Base-by-base conservation (phyloP, 495 filamentous ascomycete species). In the Hypoxylon intermedium region DNA sequence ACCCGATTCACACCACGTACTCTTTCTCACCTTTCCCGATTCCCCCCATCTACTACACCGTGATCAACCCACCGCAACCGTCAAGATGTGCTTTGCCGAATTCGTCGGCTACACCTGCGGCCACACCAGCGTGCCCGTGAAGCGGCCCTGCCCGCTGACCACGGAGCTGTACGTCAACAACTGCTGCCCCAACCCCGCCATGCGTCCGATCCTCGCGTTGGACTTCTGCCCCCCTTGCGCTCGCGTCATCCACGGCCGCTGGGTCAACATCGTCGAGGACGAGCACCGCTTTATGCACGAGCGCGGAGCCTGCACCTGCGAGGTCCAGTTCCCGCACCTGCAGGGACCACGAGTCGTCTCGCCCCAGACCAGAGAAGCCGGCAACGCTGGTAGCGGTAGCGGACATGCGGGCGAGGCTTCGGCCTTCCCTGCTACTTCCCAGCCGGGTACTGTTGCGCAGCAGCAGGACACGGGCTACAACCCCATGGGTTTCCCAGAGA, bases 241-340 rank as follows among this genome's bases (percentile, higher is more conserved):
- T 36, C 69, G 77, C 3, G 53, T 70, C 41, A 20, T 79, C 0
- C 77, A 80, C 57, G 66, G 58, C 7, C 72, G 77, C 12, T 73
- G 57, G 48, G 69, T 77, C 0, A 58, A 77, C 38, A 74, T 78
- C 18, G 53, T 67, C 0, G 74, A 78, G 58, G 67, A 63, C 45
- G 77, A 80, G 70, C 77, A 80, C 53, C 75, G 71, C 13, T 80
- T 75, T 70, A 72, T 79, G 30, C 77, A 80, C 48, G 75, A 74
- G 53, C 76, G 77, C 9, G 77, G 75, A 0, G 77, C 58, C 5
- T 80, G 77, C 53, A 49, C 46, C 15, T 80, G 77, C 24, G 53
- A 67, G 0, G 72, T 77, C 7, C 9, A 46, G 0, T 80, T 78
- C 43, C 77, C 75, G 0, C 58, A 67, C 23, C 50, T 74, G 7